Percentiles rank a stretch among this genome's conserved stretches.
phyloP scores from a whole-genome alignment of 495 filamentous ascomycete genomes.

The Immersiella caudata region DNA sequence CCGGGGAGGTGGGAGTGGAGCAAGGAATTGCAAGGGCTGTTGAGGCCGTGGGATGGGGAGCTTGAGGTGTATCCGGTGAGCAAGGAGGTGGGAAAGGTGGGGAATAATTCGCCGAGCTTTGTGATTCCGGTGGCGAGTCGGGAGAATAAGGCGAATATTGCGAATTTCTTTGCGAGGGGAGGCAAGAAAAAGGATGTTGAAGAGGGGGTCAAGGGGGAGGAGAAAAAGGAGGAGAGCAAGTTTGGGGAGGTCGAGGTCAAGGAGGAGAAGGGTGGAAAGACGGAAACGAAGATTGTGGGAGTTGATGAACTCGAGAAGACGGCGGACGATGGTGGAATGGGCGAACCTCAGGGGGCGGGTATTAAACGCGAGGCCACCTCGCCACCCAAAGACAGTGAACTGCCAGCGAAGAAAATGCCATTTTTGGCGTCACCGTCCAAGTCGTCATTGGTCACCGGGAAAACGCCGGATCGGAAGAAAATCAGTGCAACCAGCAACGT shows the following conservation, averaged over 20 bases:
- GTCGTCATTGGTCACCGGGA: neutral
- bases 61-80: slow-evolving; percentile 84
- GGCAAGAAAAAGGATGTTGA: slow-evolving; percentile 39
- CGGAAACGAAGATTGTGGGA: slow-evolving; percentile 43
- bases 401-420: slow-evolving; percentile 48
- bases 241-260: slow-evolving; percentile 33
- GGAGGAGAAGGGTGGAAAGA: slow-evolving; percentile 36
- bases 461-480: slow-evolving; percentile 6
- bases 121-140: slow-evolving; percentile 78
- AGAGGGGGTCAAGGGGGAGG: neutral
- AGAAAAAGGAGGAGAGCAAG: slow-evolving; percentile 34
- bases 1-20: slow-evolving; percentile 72
- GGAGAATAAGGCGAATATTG: slow-evolving; percentile 89
- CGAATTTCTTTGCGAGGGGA: slow-evolving; percentile 77
- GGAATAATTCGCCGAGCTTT: slow-evolving; percentile 84
- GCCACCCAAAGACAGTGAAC: slow-evolving; percentile 41
- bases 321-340: slow-evolving; percentile 12
- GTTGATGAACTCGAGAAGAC: slow-evolving; percentile 11
- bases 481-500: slow-evolving; percentile 54
- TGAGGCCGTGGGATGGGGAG: slow-evolving; percentile 77
- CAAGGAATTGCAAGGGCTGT: slow-evolving; percentile 70
- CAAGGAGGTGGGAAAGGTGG: slow-evolving; percentile 92
- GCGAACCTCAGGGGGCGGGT: slow-evolving; percentile 30
- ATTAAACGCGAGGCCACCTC: slow-evolving; percentile 62
- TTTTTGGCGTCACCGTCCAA: slow-evolving; percentile 24